These are phyloP conservation scores for Exophiala aquamarina DNA, from an alignment of 2,329 filamentous ascomycete species.

Conservation along the genomic window DNA sequence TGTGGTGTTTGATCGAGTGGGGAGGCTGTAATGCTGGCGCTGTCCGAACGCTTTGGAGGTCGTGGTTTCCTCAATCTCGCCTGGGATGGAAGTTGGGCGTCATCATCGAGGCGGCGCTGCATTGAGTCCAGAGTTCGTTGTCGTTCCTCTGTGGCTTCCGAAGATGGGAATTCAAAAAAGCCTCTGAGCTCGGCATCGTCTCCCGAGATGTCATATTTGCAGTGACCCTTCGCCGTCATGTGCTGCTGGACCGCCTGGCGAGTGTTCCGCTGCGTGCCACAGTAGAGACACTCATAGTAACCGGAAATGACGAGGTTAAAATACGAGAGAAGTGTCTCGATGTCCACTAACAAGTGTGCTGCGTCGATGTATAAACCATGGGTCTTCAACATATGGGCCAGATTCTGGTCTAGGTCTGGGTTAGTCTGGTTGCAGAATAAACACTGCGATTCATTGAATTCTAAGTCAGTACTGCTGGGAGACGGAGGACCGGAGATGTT, in stretches of 20 bases:
- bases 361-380: constrained; percentile 49
- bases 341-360: constrained; percentile 45
- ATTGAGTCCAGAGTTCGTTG: constrained; percentile 7
- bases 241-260: constrained; percentile 52
- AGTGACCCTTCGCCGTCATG: constrained; percentile 52
- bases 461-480: constrained; percentile 10
- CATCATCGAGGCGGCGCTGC: too few species aligned
- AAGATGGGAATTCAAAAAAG: constrained; percentile 41
- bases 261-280: constrained; percentile 45
- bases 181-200: constrained; percentile 41
- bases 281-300: constrained; percentile 54
- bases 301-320: constrained; percentile 50
- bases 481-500: constrained; percentile 3
- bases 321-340: constrained; percentile 50
- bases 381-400: constrained; percentile 50
- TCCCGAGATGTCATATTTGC: constrained; percentile 40
- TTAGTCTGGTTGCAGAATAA: constrained; percentile 44
- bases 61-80: constrained; percentile 14
- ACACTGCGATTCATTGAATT: constrained; percentile 33
- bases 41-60: constrained; percentile 7
- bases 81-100: constrained; percentile 15
- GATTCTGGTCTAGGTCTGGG: constrained; percentile 36
- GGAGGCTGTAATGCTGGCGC: constrained; percentile 4
- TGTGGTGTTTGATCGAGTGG: constrained; percentile 4
- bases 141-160: constrained; percentile 13